Evolutionary conservation across 805 yeast genomes (phyloP), one percentile per base, ranked within the genome.

Genomic region (Metschnikowia dekortorum): DNA sequence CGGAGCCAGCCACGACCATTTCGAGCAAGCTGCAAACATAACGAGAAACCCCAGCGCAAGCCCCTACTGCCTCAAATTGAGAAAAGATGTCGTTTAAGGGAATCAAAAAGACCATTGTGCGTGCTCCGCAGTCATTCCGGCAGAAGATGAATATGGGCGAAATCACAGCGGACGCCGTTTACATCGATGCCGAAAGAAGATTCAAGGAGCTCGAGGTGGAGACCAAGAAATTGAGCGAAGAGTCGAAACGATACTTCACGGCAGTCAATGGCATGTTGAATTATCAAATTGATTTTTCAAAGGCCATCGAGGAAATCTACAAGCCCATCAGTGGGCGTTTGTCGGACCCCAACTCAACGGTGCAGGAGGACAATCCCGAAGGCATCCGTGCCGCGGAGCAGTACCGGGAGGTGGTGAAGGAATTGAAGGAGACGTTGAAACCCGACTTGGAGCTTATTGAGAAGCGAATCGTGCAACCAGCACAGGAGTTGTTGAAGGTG

Each of bases 401-500:
- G 65, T 94, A 91, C 69, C 78, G 96, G 51, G 95, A 80, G 39
- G 85, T 90, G 49, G 97, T 94, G 35, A 80, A 82, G 46, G 97
- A 91, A 53, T 74, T 94, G 59, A 94, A 91, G 70, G 84, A 81
- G 49, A 83, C 89, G 2, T 74, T 94, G 62, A 86, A 89, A 64
- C 99, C 99, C 0, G 99, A 94, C 66, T 76, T 94, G 65, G 96
- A 89, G 60, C 79, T 94, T 68, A 89, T 94, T 58, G 97, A 94
- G 59, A 80, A 89, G 49, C 82, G 96, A 64, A 85, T 94, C 60
- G 88, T 94, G 43, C 80, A 80, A 44, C 99, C 99, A 0, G 95
- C 97, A 6, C 94, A 88, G 63, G 97, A 92, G 63, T 70, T 94
- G 61, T 77, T 94, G 58, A 83, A 83, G 61, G 85, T 92, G 49